Evolutionary conservation across 1,284 basidiomycete genomes (phyloP).

Genomic region (Tylopilus orsonianus): DNA sequence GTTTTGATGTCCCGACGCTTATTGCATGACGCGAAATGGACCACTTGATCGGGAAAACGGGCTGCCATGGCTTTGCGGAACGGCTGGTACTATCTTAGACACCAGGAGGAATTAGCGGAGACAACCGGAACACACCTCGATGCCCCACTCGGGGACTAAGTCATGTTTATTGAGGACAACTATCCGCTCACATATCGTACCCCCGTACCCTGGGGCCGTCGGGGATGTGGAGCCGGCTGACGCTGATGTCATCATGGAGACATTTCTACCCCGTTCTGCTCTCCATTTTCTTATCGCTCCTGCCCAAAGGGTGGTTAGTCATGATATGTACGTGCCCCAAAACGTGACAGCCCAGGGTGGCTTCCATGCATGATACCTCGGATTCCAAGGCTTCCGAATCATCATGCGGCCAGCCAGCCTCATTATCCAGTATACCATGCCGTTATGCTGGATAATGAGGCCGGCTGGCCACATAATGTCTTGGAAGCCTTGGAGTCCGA

Average conservation of each 20-base stretch:
- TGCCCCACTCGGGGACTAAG: constrained; percentile 81
- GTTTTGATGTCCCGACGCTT: constrained; percentile 60
- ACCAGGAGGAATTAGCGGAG: constrained; percentile 6
- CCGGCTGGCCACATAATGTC: constrained; percentile 12
- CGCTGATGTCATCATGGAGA: constrained; percentile 37
- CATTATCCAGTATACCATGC: constrained; percentile 7
- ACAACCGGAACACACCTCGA: constrained; percentile 59
- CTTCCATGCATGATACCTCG: constrained; percentile 9
- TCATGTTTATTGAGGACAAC: constrained; percentile 95
- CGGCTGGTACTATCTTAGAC: constrained; percentile 45
- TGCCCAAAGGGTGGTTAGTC: constrained; percentile 33
- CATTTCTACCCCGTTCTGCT: constrained; percentile 56
- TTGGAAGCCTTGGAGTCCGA: constrained; percentile 11
- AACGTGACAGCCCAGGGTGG: constrained; percentile 12
- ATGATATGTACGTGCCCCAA: constrained; percentile 13
- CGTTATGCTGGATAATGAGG: constrained; percentile 1
- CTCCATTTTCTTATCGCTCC: constrained; percentile 65
- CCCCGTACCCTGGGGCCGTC: constrained; percentile 23
- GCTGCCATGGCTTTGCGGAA: constrained; percentile 66
- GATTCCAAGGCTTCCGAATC: constrained; percentile 14
- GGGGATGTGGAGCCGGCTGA: constrained; percentile 6
- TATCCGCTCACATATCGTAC: constrained; percentile 72
- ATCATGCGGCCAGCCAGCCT: constrained; percentile 10
- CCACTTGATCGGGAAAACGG: constrained; percentile 65
- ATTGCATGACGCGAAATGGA: constrained; percentile 72